phyloP scores from a whole-genome alignment of 352 stramenopile genomes.

The Bremia lactucae region DNA sequence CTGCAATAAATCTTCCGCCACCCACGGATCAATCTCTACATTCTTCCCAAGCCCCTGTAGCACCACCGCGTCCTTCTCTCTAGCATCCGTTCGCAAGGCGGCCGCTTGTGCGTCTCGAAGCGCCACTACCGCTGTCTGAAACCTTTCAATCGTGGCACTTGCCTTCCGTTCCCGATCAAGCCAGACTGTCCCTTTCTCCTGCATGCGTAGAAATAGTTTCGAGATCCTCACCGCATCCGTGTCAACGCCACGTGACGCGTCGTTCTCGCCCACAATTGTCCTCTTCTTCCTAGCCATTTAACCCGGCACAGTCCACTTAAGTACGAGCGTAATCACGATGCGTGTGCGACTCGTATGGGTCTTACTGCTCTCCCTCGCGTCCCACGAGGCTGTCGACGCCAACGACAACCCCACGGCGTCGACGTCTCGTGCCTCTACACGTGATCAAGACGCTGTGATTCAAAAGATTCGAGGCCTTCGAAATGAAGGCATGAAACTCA shows the following conservation, averaged over 20 bases:
- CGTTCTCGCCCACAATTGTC: slow-evolving; percentile 5
- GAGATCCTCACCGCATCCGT: not conserved
- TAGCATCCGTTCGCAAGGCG: not conserved
- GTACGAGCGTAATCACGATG: too few relatives aligned
- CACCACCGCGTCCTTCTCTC: not conserved
- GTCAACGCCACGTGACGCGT: not conserved
- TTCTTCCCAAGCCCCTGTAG: slow-evolving; percentile 24
- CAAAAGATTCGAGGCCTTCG: slow-evolving; percentile 51
- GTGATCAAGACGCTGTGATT: slow-evolving; percentile 57
- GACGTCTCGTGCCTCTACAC: slow-evolving; percentile 18
- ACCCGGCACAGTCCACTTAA: not conserved
- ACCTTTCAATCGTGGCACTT: slow-evolving; percentile 52
- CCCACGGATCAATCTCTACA: slow-evolving; percentile 49
- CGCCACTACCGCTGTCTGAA: slow-evolving; percentile 51
- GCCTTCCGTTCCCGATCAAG: slow-evolving; percentile 53
- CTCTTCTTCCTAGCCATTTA: slow-evolving; percentile 38
- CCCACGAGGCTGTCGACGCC: not conserved
- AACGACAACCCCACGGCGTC: slow-evolving; percentile 5
- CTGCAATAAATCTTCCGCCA: slow-evolving; percentile 54
- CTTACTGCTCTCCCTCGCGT: slow-evolving; percentile 23
- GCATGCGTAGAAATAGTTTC: slow-evolving; percentile 30
- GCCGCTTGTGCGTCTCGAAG: slow-evolving; percentile 16
- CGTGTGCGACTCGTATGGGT: slow-evolving; percentile 11
- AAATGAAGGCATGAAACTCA: slow-evolving; percentile 66
- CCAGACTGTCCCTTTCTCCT: slow-evolving; percentile 37